Conservation (phyloP, 139 green algal genomes). For the Penium margaritaceum region DNA sequence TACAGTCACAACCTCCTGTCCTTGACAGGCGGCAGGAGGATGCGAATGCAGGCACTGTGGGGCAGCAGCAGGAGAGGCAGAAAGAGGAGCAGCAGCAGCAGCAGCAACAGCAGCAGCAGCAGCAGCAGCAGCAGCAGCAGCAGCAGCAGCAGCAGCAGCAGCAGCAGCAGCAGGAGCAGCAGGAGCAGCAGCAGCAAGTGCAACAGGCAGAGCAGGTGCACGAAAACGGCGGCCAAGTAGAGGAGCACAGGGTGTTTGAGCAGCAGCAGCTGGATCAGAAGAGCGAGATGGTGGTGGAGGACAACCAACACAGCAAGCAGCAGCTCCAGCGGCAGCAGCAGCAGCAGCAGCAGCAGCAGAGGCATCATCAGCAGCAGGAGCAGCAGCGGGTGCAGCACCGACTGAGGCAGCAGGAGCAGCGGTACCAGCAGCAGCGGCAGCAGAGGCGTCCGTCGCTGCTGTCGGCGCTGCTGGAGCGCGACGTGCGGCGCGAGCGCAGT, state of each 20-base stretch:
- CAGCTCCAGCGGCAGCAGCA: too few species aligned
- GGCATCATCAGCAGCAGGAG: neutral
- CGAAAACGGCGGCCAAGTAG: neutral
- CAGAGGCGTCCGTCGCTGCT: constrained; percentile 47
- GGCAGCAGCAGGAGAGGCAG: too few species aligned
- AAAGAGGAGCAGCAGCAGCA: too few species aligned
- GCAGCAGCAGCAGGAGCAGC: neutral
- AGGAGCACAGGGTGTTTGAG: neutral
- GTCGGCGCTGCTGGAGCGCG: constrained; percentile 57
- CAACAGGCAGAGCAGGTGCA: neutral
- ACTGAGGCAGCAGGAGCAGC: neutral
- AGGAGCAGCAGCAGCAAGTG: neutral
- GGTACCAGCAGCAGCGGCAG: neutral
- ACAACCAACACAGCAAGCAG: neutral
- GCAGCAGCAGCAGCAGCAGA: neutral
- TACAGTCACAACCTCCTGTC: too few species aligned
- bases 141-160: neutral
- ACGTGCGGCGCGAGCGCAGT: constrained; percentile 50
- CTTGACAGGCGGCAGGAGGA: too few species aligned
- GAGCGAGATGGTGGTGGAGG: neutral
- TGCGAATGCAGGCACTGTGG: too few species aligned
- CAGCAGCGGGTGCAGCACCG: neutral
- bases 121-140: neutral
- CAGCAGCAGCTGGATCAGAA: neutral
- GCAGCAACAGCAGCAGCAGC: too few species aligned